Evolutionary conservation across 176 grass and related monocot species (phyloP), one percentile per base, ranked within the genome.

Genomic region (Aegilops sharonensis): DNA sequence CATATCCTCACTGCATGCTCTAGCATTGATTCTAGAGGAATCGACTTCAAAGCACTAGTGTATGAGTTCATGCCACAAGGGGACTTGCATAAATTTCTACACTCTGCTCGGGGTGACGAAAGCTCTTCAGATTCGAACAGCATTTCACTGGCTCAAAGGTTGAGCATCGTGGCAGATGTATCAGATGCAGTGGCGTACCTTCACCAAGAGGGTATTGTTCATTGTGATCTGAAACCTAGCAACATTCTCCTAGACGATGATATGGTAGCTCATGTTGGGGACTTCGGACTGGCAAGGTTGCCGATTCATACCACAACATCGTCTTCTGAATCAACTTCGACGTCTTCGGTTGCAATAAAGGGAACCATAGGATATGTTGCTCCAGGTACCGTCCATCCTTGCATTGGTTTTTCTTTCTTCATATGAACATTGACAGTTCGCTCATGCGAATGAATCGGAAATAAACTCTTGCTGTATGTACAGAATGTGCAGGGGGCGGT

Each of bases 101-200:
- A 48, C 45, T 48, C 45, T 0, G 45, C 45, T 48, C 45, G 12
- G 45, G 45, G 45, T 48, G 6, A 12, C 60, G 75, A 40, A 13
- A 29, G 14, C 34, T 30, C 48, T 60, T 61, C 48, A 79, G 1
- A 10, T 32, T 4, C 13, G 48, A 50, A 15, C 48, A 1, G 15
- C 12, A 30, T 79, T 79, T 31, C 75, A 61, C 11, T 86, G 0
- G 75, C 11, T 11, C 76, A 79, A 70, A 79, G 84, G 35, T 31
- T 86, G 45, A 62, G 34, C 24, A 60, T 86, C 5, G 17, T 71
- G 37, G 65, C 31, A 18, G 84, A 86, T 59, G 34, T 86, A 17
- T 40, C 75, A 11, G 64, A 86, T 43, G 75, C 75, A 69, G 20
- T 78, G n/a, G 64, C 32, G 0, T 86, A 86, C 12, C 35, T 86